phyloP scores from a whole-genome alignment of 1,284 basidiomycete species.

The Earliella scabrosa region DNA sequence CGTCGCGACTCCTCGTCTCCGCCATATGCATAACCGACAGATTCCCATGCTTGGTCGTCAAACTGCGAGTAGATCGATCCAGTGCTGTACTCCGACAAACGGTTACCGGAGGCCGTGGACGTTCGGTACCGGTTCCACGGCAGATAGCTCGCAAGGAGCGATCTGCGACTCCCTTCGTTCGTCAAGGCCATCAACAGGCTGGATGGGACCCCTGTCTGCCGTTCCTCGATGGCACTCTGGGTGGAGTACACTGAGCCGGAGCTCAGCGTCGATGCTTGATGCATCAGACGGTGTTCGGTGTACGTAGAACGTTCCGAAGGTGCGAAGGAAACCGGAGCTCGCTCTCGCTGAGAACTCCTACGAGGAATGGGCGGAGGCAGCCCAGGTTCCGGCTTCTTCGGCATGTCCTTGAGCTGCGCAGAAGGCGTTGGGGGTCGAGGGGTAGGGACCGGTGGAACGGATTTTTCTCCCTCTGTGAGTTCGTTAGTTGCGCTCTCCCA shows the following conservation, averaged over 20 bases:
- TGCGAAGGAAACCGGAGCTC: slow-evolving; percentile 13
- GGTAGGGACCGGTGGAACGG: not conserved
- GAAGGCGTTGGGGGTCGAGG: slow-evolving; percentile 9
- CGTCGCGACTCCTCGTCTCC: slow-evolving; percentile 24
- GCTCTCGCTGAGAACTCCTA: slow-evolving; percentile 12
- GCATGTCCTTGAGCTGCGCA: not conserved
- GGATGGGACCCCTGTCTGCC: slow-evolving; percentile 28
- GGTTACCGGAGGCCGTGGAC: slow-evolving; percentile 30
- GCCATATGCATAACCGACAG: slow-evolving; percentile 26
- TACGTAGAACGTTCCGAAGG: slow-evolving; percentile 11
- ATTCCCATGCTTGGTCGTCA: slow-evolving; percentile 25
- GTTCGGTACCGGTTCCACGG: slow-evolving; percentile 25
- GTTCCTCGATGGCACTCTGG: slow-evolving; percentile 37
- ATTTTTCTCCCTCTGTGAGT: slow-evolving; percentile 14
- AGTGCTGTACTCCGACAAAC: slow-evolving; percentile 34
- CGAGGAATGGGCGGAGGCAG: slow-evolving; percentile 12
- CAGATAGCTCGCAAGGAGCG: slow-evolving; percentile 31
- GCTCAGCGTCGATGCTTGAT: slow-evolving; percentile 35
- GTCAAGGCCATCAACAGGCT: slow-evolving; percentile 31
- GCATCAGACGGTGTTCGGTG: slow-evolving; percentile 23
- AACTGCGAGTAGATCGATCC: slow-evolving; percentile 35
- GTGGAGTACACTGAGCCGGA: slow-evolving; percentile 38
- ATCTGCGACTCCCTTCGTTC: slow-evolving; percentile 27
- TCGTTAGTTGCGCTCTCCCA: slow-evolving; percentile 2
- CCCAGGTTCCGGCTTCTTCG: not conserved